phyloP scores from a whole-genome alignment of 768 basidiomycete species.

The Dacryopinax primogenitus region DNA sequence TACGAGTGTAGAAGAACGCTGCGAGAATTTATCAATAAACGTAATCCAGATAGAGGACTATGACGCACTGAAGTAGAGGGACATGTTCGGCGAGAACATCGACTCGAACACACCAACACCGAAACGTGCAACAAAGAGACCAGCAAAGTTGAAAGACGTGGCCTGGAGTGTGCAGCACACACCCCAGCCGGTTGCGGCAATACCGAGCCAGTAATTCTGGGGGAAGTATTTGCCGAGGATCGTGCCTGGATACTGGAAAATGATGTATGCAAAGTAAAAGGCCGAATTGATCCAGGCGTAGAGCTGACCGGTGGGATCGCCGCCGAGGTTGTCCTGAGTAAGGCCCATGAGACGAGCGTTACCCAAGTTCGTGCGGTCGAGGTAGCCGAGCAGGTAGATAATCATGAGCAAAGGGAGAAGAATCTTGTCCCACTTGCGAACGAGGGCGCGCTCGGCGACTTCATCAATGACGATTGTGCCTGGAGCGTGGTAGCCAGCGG shows the following conservation, averaged over 20 bases:
- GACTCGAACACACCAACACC: constrained; percentile 67
- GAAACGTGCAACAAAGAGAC: constrained; percentile 45
- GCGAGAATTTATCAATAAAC: background rate
- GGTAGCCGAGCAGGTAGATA: constrained; percentile 27
- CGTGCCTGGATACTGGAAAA: constrained; percentile 14
- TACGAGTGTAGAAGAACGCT: constrained; percentile 69
- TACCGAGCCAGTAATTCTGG: constrained; percentile 14
- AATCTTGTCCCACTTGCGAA: constrained; percentile 17
- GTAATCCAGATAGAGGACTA: background rate
- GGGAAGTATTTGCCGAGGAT: constrained; percentile 13
- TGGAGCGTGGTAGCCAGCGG: background rate
- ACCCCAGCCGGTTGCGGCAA: constrained; percentile 42
- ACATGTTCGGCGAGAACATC: constrained; percentile 63
- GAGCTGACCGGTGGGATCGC: constrained; percentile 53
- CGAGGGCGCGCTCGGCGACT: constrained; percentile 11
- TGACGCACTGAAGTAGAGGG: constrained; percentile 59
- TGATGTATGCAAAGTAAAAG: constrained; percentile 60
- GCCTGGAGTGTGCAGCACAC: constrained; percentile 59
- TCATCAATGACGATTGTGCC: constrained; percentile 5
- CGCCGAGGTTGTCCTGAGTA: constrained; percentile 48
- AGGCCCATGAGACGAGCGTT: constrained; percentile 68
- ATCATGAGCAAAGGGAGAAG: constrained; percentile 15
- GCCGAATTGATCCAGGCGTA: constrained; percentile 68
- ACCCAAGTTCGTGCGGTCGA: constrained; percentile 63
- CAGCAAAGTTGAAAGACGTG: constrained; percentile 45